Evolutionary conservation across 208 protist genomes (phyloP).

Genomic region (Wallacemonas rigidus): DNA sequence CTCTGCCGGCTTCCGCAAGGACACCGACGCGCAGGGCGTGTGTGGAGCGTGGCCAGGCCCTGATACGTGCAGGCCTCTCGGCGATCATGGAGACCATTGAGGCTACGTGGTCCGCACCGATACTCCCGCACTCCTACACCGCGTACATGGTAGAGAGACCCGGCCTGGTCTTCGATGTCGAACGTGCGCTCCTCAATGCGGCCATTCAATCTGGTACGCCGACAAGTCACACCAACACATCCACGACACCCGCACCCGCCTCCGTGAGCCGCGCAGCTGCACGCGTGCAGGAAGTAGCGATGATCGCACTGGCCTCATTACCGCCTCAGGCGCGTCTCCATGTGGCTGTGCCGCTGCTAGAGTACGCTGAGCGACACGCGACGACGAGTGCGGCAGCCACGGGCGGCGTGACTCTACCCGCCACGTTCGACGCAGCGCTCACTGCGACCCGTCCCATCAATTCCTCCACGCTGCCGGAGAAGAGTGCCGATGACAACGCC

Average conservation of each 20-base stretch:
- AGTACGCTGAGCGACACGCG: slow-evolving; percentile 40
- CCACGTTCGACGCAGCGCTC: no score
- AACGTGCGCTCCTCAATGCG: slow-evolving; percentile 44
- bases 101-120: background rate
- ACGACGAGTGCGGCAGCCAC: background rate
- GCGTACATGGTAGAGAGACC: slow-evolving; percentile 37
- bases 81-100: slow-evolving; percentile 10
- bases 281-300: slow-evolving; percentile 57
- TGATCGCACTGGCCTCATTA: slow-evolving; percentile 56
- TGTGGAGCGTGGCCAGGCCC: background rate
- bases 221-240: no score
- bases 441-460: no score
- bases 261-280: background rate
- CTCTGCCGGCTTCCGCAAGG: no score
- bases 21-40: background rate
- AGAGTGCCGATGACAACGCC: background rate
- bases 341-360: slow-evolving; percentile 49
- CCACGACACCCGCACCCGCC: background rate
- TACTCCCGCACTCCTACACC: slow-evolving; percentile 51
- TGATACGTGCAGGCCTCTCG: slow-evolving; percentile 1
- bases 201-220: slow-evolving; percentile 12
- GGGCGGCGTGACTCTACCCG: no score
- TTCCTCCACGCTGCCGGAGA: background rate
- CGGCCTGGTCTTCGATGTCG: slow-evolving; percentile 55
- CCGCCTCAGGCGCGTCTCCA: slow-evolving; percentile 51